Evolutionary conservation across 2,329 filamentous ascomycete species (phyloP).

Genomic region (Purpureocillium takamizusanense): DNA sequence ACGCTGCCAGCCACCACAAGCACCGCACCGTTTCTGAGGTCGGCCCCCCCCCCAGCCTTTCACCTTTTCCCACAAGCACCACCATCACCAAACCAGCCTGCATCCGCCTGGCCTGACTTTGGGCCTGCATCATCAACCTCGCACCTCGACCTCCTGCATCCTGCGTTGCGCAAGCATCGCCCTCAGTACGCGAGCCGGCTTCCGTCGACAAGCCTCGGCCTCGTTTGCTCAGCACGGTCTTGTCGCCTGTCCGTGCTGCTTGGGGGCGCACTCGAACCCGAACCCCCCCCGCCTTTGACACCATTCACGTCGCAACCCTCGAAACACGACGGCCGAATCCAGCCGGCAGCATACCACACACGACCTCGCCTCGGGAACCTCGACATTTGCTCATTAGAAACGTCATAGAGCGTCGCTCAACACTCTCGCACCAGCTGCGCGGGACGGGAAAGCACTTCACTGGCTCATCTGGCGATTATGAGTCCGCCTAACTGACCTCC

Average conservation of each 20-base stretch:
- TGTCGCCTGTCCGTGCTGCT: not conserved
- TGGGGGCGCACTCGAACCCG: not conserved
- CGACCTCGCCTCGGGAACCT: not conserved
- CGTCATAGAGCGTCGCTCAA: too few relatives aligned
- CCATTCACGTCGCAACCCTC: slow-evolving; percentile 2
- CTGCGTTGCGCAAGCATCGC: too few relatives aligned
- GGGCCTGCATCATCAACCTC: slow-evolving; percentile 3
- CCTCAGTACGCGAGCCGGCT: too few relatives aligned
- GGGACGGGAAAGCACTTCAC: not conserved
- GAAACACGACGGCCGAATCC: not conserved
- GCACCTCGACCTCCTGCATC: too few relatives aligned
- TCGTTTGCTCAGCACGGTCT: not conserved
- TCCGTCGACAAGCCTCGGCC: not conserved
- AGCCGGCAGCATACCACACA: not conserved
- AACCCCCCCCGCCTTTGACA: not conserved
- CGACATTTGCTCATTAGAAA: not conserved
- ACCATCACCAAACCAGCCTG: slow-evolving; percentile 8
- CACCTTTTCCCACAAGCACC: slow-evolving; percentile 9
- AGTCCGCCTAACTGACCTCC: slow-evolving; percentile 9
- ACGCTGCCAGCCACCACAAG: slow-evolving; percentile 16
- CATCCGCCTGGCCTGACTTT: not conserved
- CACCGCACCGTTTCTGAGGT: slow-evolving; percentile 3
- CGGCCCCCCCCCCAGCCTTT: slow-evolving; percentile 19
- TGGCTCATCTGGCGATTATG: slow-evolving; percentile 10
- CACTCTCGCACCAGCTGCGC: not conserved